Base-by-base conservation (phyloP, 345 rosid genomes). In the Eutrema japonicum region DNA sequence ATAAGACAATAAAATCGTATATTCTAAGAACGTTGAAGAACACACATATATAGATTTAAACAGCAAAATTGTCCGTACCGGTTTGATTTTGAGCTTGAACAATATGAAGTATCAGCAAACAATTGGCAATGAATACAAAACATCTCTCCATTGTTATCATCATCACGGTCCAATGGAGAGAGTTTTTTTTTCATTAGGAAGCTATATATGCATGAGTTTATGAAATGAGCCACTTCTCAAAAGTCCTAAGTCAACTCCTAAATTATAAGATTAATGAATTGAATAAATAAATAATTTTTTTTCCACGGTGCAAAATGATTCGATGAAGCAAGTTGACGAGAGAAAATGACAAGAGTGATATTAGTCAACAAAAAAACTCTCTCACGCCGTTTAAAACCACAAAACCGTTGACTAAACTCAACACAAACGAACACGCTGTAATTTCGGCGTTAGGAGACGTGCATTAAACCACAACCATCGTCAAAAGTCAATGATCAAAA, bases 31-130 rank as follows among this genome's bases (percentile, higher is more conserved):
- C 32, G 32, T 30, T 30, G 32, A 30, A 30, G 32, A 3, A 30
- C 32, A 30, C 32, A 30, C 4, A 3, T 30, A 2, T 30, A 30
- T 30, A 30, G 32, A 30, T 30, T 30, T 1, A 30, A 30, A 30
- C 32, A 30, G 3, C 32, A 30, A 30, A 2, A 2, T 3, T 30
- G 32, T 4, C 3, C 32, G 32, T 30, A 30, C 79, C 59, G 0
- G 64, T 68, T 57, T 46, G 72, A 64, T 77, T 2, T 52, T 76
- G 79, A 61, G 79, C 70, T 43, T 53, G 70, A 42, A 43, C 64
- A 13, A 55, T 1, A 50, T 46, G 55, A 67, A 74, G 16, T 33
- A 64, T 41, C 8, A 77, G 12, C 35, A 33, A 4, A 49, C 48
- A 10, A 3, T 29, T 55, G 30, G 43, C 32, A 30, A 30, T 30